Base-by-base conservation (phyloP, 2,329 filamentous ascomycete genomes). In the Stagonosporopsis rhizophila region DNA sequence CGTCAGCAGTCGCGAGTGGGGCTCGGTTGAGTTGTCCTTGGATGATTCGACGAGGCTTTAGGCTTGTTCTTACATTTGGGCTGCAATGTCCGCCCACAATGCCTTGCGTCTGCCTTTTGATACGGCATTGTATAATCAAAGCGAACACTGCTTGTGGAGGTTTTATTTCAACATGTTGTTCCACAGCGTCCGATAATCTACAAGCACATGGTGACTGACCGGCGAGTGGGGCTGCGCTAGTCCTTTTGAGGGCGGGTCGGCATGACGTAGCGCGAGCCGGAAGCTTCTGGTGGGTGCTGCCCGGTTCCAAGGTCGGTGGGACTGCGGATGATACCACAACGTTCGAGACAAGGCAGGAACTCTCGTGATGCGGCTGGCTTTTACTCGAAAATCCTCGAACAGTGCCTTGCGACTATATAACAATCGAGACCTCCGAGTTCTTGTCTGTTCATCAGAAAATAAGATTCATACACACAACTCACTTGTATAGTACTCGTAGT, bases 331-430 rank as follows among this genome's bases (percentile, higher is more conserved):
- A 41, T 56, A 61, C 66, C 46, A 64, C 46, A 45, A 60, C 30
- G 64, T 56, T 56, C 53, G 19, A 51, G 52, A 46, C 52, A 56
- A 52, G 47, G 52, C 46, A 56, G 40, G 70, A 69, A 67, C 58
- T 58, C 64, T 64, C 62, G 44, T 60, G 67, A 69, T 61, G 44
- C 55, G 7, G 64, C 69, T 67, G 63, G 67, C 46, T 61, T 42
- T 55, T 62, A 65, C 68, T 47, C 44, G 60, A 42, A 32, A 45
- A 42, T 67, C 66, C 64, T 25, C 27, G 52, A 41, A 19, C 45
- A 45, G 38, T 28, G 44, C 39, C 52, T 38, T 60, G 37, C 37
- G 44, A 19, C 11, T 69, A 70, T 73, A 71, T 72, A 71, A 67
- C 30, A 27, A 49, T 30, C 52, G 57, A 58, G 27, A 32, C 44